These are phyloP conservation scores for Fusarium clavum DNA, from an alignment of 2,329 filamentous ascomycete species.

Conservation along the genomic window DNA sequence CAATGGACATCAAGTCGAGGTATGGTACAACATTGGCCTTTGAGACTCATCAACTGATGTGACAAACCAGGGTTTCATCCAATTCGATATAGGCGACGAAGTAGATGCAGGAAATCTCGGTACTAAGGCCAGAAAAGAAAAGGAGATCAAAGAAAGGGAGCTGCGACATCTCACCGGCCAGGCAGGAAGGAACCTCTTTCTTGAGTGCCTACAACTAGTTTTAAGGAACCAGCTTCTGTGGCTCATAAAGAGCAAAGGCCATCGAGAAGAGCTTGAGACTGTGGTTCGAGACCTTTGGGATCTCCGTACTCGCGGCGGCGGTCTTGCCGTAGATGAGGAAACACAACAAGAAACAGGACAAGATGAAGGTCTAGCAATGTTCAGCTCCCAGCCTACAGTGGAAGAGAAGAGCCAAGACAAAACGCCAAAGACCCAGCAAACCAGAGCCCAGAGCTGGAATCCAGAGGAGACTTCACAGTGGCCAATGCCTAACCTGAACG, in stretches of 20 bases:
- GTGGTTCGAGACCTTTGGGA: conserved; percentile 89
- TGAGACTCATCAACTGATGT: conserved; percentile 1
- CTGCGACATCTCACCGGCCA: conserved; percentile 71
- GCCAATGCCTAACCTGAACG: conserved; percentile 74
- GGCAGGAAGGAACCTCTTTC: conserved; percentile 79
- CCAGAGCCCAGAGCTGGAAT: conserved; percentile 58
- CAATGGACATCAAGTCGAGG: conserved; percentile 83
- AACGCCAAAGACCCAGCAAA: conserved; percentile 34
- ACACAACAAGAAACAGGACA: conserved; percentile 31
- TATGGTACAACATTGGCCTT: conserved; percentile 47
- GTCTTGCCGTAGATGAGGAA: conserved; percentile 49
- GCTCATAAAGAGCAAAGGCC: conserved; percentile 73
- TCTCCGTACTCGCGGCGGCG: conserved; percentile 67
- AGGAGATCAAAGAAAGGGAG: conserved; percentile 65
- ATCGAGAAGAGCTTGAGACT: conserved; percentile 80
- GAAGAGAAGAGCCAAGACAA: conserved; percentile 29
- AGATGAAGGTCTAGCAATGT: conserved; percentile 50
- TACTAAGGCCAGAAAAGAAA: conserved; percentile 66
- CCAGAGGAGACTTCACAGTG: conserved; percentile 60
- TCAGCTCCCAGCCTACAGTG: conserved; percentile 54
- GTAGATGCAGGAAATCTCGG: conserved; percentile 75
- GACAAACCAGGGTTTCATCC: conserved; percentile 61
- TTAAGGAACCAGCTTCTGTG: conserved; percentile 84
- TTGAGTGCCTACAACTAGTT: conserved; percentile 86
- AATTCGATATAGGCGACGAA: conserved; percentile 72